phyloP scores from a whole-genome alignment of 2,329 filamentous ascomycete species.

The Phialemoniopsis sp. region DNA sequence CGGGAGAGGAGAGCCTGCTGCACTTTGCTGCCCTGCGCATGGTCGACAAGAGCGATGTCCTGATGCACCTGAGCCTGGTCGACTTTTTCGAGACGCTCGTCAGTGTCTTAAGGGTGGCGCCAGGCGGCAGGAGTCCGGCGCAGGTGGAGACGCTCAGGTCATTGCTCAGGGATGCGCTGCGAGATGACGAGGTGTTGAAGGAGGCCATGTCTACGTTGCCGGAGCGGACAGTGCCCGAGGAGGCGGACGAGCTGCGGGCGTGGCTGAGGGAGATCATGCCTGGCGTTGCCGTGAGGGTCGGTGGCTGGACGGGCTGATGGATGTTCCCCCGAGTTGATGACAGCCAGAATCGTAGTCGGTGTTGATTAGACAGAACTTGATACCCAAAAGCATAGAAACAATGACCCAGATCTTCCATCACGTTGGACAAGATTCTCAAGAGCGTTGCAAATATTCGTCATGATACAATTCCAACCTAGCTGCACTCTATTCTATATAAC shows the following conservation, averaged over 20 bases:
- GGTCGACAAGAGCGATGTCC: constrained; percentile 41
- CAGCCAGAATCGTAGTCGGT: no score
- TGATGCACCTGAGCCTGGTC: constrained; percentile 47
- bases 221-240: constrained; percentile 45
- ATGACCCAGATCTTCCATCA: no score
- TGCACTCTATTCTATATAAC: no score
- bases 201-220: constrained; percentile 36
- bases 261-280: constrained; percentile 40
- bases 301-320: constrained; percentile 6
- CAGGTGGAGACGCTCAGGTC: constrained; percentile 30
- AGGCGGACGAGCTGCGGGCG: constrained; percentile 38
- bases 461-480: no score
- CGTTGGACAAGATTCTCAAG: no score
- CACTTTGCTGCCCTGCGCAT: constrained; percentile 48
- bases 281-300: constrained; percentile 12
- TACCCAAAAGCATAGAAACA: no score
- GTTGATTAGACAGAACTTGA: no score
- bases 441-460: no score
- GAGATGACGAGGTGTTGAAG: constrained; percentile 30
- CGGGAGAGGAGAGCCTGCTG: constrained; percentile 29
- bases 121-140: constrained; percentile 20
- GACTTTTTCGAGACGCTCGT: constrained; percentile 50
- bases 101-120: constrained; percentile 39
- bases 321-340: no score
- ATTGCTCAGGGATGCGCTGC: constrained; percentile 34